Percentiles rank a stretch among this genome's conserved stretches.
phyloP scores from a whole-genome alignment of 257 asterid species.

The Scutellaria baicalensis region DNA sequence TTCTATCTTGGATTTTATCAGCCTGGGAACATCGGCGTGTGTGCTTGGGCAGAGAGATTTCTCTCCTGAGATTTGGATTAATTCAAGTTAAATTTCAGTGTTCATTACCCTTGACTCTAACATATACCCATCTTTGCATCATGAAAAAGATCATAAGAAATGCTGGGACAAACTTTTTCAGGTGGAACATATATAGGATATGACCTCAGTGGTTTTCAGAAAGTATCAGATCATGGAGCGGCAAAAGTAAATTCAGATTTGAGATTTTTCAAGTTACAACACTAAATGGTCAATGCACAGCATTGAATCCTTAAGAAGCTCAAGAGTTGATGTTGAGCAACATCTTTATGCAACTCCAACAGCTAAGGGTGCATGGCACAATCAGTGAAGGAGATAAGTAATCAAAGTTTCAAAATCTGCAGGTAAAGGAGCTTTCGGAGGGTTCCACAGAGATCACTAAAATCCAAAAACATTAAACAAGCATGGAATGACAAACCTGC shows the following conservation, averaged over 20 bases:
- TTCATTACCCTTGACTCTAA: too few species aligned
- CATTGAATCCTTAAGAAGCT: not conserved
- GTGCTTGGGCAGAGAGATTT: too few species aligned
- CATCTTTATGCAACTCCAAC: slow-evolving; percentile 7
- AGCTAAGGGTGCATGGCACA: slow-evolving; percentile 5
- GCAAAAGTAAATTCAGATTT: not conserved
- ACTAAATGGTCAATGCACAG: slow-evolving; percentile 5
- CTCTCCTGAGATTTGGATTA: too few species aligned
- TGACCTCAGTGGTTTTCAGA: not conserved
- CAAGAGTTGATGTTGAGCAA: not conserved
- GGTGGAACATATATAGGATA: not conserved
- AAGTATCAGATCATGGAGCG: not conserved
- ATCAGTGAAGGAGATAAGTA: slow-evolving; percentile 2
- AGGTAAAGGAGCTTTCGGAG: slow-evolving; percentile 6
- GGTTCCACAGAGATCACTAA: slow-evolving; percentile 4
- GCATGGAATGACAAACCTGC: slow-evolving; percentile 55
- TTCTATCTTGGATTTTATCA: too few species aligned
- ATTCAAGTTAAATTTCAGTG: too few species aligned
- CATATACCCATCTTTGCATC: too few species aligned
- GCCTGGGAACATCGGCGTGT: too few species aligned
- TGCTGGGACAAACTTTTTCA: not conserved
- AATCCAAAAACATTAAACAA: not conserved
- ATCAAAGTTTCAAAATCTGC: not conserved
- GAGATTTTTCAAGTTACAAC: not conserved
- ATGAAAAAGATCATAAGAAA: not conserved